Evolutionary conservation across 257 asterid genomes (phyloP).

Genomic region (Plectranthus barbatus): DNA sequence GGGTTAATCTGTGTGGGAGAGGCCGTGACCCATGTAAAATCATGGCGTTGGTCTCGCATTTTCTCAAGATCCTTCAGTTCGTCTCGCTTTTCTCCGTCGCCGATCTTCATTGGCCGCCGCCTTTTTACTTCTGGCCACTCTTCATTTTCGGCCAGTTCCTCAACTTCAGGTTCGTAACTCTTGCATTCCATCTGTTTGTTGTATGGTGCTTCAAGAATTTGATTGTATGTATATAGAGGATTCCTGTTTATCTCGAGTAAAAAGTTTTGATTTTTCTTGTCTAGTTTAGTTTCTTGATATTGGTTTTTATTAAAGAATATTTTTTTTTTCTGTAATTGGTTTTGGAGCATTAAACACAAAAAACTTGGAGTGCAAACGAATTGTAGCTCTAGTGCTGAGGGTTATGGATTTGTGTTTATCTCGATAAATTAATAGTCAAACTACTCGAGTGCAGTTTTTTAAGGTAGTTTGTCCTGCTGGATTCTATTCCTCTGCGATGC

Average conservation of each 20-base stretch:
- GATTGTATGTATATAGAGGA: neutral
- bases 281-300: neutral
- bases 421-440: neutral
- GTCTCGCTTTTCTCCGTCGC: slow-evolving; percentile 59
- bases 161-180: slow-evolving; percentile 58
- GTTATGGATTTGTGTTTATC: neutral
- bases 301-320: neutral
- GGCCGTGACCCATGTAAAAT: slow-evolving; percentile 62
- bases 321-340: too few species aligned
- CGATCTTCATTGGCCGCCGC: slow-evolving; percentile 86
- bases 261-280: neutral
- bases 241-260: neutral
- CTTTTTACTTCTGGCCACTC: slow-evolving; percentile 79
- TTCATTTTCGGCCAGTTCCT: slow-evolving; percentile 78
- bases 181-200: neutral
- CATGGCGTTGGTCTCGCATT: slow-evolving; percentile 73
- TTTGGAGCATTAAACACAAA: neutral
- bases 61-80: slow-evolving; percentile 63
- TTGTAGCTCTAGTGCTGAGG: neutral
- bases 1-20: slow-evolving; percentile 79
- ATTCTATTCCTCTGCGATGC: neutral
- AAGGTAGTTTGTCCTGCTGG: too few species aligned
- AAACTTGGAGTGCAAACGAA: neutral
- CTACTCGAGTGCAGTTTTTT: neutral
- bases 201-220: neutral